Percentiles rank a stretch among this genome's conserved stretches.
Conservation (phyloP, 208 protist species). For the Acanthamoeba quina region DNA sequence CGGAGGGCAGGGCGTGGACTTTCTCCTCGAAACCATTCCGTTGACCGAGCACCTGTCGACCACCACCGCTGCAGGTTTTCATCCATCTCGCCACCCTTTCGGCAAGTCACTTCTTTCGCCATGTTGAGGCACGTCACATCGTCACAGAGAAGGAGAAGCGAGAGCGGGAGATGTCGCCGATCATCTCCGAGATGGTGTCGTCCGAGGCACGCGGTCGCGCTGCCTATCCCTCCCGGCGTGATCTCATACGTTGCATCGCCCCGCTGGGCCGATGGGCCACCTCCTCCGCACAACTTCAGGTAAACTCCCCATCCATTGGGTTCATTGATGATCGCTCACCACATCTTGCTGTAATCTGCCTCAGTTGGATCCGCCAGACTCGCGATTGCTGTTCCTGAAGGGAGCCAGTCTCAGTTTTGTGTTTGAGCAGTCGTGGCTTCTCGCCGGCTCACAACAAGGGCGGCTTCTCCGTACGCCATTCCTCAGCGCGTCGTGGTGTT, state of each 20-base stretch:
- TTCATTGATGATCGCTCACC: no score
- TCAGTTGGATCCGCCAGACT: slow-evolving; percentile 50
- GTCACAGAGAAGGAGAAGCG: slow-evolving; percentile 13
- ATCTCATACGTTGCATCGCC: slow-evolving; percentile 26
- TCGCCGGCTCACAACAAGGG: slow-evolving; percentile 15
- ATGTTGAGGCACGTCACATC: not conserved
- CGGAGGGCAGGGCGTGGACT: slow-evolving; percentile 42
- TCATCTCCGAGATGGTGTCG: slow-evolving; percentile 41
- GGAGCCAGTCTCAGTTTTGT: slow-evolving; percentile 54
- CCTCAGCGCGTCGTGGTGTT: not conserved
- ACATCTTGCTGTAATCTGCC: not conserved
- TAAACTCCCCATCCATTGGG: not conserved
- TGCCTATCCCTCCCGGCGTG: not conserved
- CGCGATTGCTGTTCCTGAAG: slow-evolving; percentile 14
- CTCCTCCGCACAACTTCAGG: slow-evolving; percentile 39
- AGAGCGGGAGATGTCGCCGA: slow-evolving; percentile 22
- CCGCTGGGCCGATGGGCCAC: slow-evolving; percentile 60
- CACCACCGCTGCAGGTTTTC: not conserved
- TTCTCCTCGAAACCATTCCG: slow-evolving; percentile 9
- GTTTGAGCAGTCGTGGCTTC: slow-evolving; percentile 53
- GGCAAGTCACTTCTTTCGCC: not conserved
- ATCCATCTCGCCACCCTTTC: not conserved
- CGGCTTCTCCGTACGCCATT: slow-evolving; percentile 15
- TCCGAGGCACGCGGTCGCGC: not conserved
- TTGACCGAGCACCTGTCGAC: not conserved